phyloP scores from a whole-genome alignment of 208 protist genomes.

The Trypanosoma avium region DNA sequence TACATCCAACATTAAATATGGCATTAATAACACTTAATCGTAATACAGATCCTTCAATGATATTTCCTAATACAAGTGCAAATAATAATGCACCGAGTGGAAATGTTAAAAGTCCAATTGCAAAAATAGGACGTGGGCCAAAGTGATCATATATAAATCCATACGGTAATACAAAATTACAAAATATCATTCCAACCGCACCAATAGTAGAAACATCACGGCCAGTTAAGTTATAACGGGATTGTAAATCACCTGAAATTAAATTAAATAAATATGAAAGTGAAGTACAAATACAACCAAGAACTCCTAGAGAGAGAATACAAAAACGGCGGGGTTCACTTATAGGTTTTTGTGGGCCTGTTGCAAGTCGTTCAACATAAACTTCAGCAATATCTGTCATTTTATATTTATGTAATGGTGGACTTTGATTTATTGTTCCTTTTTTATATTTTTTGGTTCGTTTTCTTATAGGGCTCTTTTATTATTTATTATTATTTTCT shows the following conservation, averaged over 20 bases:
- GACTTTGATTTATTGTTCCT: too few relatives aligned
- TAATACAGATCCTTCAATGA: slow-evolving; percentile 36
- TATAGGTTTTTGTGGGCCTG: too few relatives aligned
- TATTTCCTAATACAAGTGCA: slow-evolving; percentile 35
- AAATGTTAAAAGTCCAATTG: slow-evolving; percentile 34
- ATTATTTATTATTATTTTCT: too few relatives aligned
- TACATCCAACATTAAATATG: slow-evolving; percentile 37
- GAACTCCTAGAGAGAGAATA: too few relatives aligned
- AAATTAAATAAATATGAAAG: slow-evolving; percentile 50
- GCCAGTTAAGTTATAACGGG: slow-evolving; percentile 32
- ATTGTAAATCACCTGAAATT: slow-evolving; percentile 34
- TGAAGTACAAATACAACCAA: slow-evolving; percentile 43
- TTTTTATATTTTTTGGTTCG: too few relatives aligned
- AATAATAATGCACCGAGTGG: slow-evolving; percentile 36
- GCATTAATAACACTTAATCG: slow-evolving; percentile 43
- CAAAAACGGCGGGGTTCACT: too few relatives aligned
- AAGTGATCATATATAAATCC: slow-evolving; percentile 57
- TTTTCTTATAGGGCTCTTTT: too few relatives aligned
- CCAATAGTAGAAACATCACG: slow-evolving; percentile 53
- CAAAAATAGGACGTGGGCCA: slow-evolving; percentile 48
- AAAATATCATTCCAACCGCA: slow-evolving; percentile 50
- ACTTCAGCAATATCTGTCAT: too few relatives aligned
- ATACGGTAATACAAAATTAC: slow-evolving; percentile 49
- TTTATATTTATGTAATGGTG: too few relatives aligned
- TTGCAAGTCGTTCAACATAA: too few relatives aligned